Percentiles rank a stretch among this genome's conserved stretches.
Conservation (phyloP, 2,329 filamentous ascomycete genomes). For the Fusarium acutatum region DNA sequence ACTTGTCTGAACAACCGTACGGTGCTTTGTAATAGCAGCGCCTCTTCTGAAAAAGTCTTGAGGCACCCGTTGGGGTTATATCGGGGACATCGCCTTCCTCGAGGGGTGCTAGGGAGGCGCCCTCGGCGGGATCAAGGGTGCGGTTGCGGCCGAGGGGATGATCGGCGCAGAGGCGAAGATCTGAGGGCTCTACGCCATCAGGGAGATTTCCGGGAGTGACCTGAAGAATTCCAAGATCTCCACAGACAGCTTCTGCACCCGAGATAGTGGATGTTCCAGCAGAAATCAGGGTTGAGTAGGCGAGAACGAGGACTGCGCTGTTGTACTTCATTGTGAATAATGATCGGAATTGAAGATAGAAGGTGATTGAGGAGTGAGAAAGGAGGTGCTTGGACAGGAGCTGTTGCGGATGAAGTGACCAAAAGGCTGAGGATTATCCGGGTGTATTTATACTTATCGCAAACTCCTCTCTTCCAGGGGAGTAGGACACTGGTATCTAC, state of each 20-base stretch:
- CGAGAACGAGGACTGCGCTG: background rate
- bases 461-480: background rate
- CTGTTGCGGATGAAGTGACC: background rate
- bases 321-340: background rate
- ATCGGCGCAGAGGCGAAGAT: background rate
- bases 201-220: background rate
- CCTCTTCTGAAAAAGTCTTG: background rate
- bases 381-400: background rate
- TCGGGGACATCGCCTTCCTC: background rate
- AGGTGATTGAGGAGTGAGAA: background rate
- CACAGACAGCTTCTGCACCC: background rate
- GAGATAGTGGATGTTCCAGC: background rate
- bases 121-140: background rate
- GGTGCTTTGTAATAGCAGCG: background rate
- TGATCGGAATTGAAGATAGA: background rate
- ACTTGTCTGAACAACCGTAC: background rate
- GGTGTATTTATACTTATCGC: background rate
- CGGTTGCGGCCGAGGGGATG: background rate
- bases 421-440: too few relatives aligned
- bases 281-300: background rate
- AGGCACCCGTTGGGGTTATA: background rate
- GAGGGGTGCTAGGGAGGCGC: background rate
- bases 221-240: background rate
- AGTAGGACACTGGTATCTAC: accelerated
- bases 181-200: background rate